phyloP scores from a whole-genome alignment of 2,329 filamentous ascomycete genomes.

The Onygenales sp. region DNA sequence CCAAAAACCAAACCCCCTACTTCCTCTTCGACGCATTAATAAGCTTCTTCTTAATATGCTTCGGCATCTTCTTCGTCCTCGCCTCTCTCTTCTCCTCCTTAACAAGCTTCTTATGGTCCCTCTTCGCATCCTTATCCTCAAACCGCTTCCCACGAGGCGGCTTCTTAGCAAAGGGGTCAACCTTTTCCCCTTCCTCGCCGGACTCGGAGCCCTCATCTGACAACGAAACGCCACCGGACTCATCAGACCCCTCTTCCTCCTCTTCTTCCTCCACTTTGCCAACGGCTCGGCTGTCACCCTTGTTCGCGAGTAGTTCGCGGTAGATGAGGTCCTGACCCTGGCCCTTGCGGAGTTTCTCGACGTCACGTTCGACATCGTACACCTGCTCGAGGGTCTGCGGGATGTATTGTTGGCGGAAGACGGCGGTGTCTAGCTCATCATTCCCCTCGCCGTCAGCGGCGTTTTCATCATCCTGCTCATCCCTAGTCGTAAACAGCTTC shows the following conservation, averaged over 20 bases:
- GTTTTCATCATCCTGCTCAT: conserved; percentile 38
- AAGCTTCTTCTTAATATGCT: conserved; percentile 86
- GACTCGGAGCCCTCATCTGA: conserved; percentile 32
- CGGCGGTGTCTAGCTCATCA: conserved; percentile 73
- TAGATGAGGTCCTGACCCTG: conserved; percentile 74
- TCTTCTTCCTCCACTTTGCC: conserved; percentile 12
- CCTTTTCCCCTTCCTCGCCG: conserved; percentile 25
- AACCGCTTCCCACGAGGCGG: conserved; percentile 72
- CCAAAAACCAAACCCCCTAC: conserved; percentile 12
- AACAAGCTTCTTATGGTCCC: conserved; percentile 76
- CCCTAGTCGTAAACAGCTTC: conserved; percentile 53
- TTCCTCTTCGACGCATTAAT: conserved; percentile 42
- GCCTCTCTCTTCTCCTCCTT: conserved; percentile 96
- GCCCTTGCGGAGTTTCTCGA: conserved; percentile 63
- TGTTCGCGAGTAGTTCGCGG: conserved; percentile 68
- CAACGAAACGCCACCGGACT: conserved; percentile 29
- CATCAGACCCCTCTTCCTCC: conserved; percentile 24
- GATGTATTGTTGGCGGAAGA: conserved; percentile 94
- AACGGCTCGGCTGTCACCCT: conserved; percentile 29
- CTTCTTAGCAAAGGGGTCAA: conserved; percentile 53
- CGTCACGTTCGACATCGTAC: conserved; percentile 90
- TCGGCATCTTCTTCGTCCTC: conserved; percentile 90
- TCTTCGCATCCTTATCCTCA: conserved; percentile 85
- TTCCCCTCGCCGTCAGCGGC: conserved; percentile 37
- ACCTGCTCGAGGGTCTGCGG: conserved; percentile 93